These are phyloP conservation scores for Tarenaya hassleriana DNA, from an alignment of 345 rosid species.

Conservation along the genomic window DNA sequence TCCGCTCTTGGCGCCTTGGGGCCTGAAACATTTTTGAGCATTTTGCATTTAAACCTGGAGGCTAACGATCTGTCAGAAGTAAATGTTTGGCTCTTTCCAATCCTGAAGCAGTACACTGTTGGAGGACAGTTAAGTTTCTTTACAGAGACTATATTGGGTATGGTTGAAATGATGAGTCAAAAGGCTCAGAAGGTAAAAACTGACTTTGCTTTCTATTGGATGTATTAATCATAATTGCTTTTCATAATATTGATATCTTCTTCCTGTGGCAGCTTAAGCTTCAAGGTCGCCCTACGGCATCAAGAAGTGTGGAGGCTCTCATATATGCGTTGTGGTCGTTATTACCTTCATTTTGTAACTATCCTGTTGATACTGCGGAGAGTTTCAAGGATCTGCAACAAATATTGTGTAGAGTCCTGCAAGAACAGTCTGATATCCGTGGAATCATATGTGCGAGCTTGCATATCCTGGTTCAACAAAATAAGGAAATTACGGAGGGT, in stretches of 20 bases:
- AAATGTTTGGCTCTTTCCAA: slow-evolving; percentile 91
- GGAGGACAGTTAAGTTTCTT: slow-evolving; percentile 81
- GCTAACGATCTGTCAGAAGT: slow-evolving; percentile 70
- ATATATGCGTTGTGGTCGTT: slow-evolving; percentile 81
- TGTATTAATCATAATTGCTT: slow-evolving; percentile 4
- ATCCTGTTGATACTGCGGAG: slow-evolving; percentile 71
- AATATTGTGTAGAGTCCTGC: slow-evolving; percentile 46
- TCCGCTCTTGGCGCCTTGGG: slow-evolving; percentile 94
- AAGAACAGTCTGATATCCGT: slow-evolving; percentile 50
- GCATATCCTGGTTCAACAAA: slow-evolving; percentile 66
- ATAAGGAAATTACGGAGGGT: slow-evolving; percentile 47
- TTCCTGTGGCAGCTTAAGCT: slow-evolving; percentile 56
- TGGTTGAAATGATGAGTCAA: slow-evolving; percentile 42
- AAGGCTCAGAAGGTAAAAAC: slow-evolving; percentile 56
- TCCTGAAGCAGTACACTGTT: slow-evolving; percentile 78
- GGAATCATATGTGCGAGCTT: slow-evolving; percentile 72
- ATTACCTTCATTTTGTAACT: slow-evolving; percentile 88
- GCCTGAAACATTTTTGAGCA: slow-evolving; percentile 65
- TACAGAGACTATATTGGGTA: slow-evolving; percentile 48
- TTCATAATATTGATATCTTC: slow-evolving; percentile 9
- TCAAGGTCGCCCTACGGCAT: slow-evolving; percentile 55
- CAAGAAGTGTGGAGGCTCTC: slow-evolving; percentile 64
- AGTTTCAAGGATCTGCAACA: slow-evolving; percentile 54
- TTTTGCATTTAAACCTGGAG: slow-evolving; percentile 72
- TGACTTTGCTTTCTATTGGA: background rate